Evolutionary conservation across 306 rosid genomes (phyloP), one percentile per base, ranked within the genome.

Genomic region (Cicer pinnatifidum): DNA sequence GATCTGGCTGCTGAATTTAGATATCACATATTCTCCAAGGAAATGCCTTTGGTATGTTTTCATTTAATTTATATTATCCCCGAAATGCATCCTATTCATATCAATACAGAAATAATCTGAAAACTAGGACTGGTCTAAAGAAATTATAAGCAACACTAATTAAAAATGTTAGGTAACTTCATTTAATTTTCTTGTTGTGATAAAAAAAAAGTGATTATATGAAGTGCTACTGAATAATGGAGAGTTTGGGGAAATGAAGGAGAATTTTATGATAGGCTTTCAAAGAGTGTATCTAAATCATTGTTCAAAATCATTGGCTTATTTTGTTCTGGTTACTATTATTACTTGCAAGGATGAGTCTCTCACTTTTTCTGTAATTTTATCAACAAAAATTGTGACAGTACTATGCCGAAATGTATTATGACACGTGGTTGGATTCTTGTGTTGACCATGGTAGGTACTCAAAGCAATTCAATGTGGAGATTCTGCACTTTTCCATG

Each of bases 11-110:
- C 98, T 8, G 97, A 89, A 75, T 85, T 93, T 75, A 82, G 98
- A 88, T 93, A 93, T 84, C 97, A 89, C 79, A 91, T 93, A 68
- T 93, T 93, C 85, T 91, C 98, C 80, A 93, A 89, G 85, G 98
- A 93, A 85, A 64, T 93, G 92, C 96, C 97, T 82, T 82, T 93
- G 87, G 98, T 93, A 85, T 78, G 90, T 80, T 2, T 35, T 23
- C 71, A 53, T 57, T 75, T 15, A 43, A 7, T 64, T 54, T 57
- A 56, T 48, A 3, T 20, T 45, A 10, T 15, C 8, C 20, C 68
- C 61, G 59, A 10, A 7, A 40, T 8, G 62, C 52, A 58, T 63
- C 40, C 51, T 16, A 12, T 77, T 62, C 37, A 51, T 35, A 23
- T 77, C 66, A 9, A 66, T 15, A 66, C 63, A 52, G 38, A 57